These are phyloP conservation scores for Ascochyta koolunga DNA, from an alignment of 2,329 filamentous ascomycete species.

Conservation along the genomic window DNA sequence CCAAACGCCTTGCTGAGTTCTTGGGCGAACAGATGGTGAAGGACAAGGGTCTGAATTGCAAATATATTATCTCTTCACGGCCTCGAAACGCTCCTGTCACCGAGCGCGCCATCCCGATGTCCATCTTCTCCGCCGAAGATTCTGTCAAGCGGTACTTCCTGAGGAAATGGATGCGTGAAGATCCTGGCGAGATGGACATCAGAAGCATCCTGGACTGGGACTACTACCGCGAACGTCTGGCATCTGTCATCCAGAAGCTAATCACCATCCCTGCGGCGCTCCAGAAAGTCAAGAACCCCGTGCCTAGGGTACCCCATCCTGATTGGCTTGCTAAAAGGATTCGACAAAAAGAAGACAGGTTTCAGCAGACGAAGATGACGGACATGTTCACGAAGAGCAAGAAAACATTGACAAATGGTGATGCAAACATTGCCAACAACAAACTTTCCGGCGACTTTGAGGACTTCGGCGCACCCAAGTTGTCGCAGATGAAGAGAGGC, in stretches of 20 bases:
- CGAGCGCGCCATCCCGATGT: conserved; percentile 90
- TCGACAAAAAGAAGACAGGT: conserved; percentile 91
- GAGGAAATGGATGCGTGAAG: conserved; percentile 94
- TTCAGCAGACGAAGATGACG: conserved; percentile 99
- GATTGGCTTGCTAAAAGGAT: conserved; percentile 96
- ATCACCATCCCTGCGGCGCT: conserved; percentile 97
- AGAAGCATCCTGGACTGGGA: conserved; percentile 92
- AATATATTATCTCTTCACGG: conserved; percentile 93
- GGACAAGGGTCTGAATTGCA: conserved; percentile 98
- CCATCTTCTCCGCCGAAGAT: conserved; percentile 94
- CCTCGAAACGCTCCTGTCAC: conserved; percentile 92
- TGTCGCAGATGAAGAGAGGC: conserved; percentile 50
- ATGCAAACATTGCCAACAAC: conserved; percentile 66
- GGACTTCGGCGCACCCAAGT: conserved; percentile 72
- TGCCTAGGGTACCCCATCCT: conserved; percentile 89
- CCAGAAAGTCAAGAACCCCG: conserved; percentile 93
- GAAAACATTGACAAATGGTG: conserved; percentile 74
- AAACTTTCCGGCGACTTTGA: conserved; percentile 72
- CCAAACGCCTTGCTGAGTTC: conserved; percentile 92
- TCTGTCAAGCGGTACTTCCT: conserved; percentile 86
- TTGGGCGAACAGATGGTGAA: conserved; percentile 98
- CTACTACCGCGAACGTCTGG: conserved; percentile 94
- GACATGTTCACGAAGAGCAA: conserved; percentile 80
- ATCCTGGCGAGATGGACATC: conserved; percentile 88
- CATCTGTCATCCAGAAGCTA: conserved; percentile 97